Conservation (phyloP, 2,329 filamentous ascomycete genomes). For the Monosporascus sp. region DNA sequence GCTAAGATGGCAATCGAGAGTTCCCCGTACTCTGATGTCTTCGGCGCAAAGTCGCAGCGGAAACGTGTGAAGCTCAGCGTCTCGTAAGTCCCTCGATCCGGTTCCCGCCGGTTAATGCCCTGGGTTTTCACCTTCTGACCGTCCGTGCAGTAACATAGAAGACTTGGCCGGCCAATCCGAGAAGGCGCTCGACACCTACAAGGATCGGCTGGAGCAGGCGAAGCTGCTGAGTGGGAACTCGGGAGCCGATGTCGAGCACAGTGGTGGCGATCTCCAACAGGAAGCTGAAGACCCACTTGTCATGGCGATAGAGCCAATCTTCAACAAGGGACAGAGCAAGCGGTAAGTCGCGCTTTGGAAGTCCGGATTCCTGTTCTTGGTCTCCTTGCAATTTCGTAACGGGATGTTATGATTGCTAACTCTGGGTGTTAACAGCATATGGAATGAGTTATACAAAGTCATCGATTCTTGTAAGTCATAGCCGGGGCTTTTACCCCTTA, state of each 20-base stretch:
- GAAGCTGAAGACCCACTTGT: conserved; percentile 43
- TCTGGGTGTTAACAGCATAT: conserved; percentile 64
- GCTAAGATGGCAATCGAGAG: conserved; percentile 92
- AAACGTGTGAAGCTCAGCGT: conserved; percentile 89
- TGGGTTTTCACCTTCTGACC: background rate
- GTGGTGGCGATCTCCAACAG: conserved; percentile 26
- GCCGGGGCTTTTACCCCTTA: background rate
- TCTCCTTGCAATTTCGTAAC: no score
- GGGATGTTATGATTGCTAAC: background rate
- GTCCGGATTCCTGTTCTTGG: no score
- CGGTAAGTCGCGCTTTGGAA: conserved; percentile 3
- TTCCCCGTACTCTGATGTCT: conserved; percentile 79
- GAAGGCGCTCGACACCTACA: conserved; percentile 75
- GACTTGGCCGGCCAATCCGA: conserved; percentile 77
- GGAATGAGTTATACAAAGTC: conserved; percentile 72
- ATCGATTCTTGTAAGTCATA: conserved; percentile 23
- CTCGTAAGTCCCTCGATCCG: background rate
- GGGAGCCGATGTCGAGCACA: conserved; percentile 44
- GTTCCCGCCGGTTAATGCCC: background rate
- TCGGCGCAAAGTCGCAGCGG: conserved; percentile 87
- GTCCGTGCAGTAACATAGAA: conserved; percentile 57
- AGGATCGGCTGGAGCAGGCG: conserved; percentile 74
- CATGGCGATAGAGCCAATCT: conserved; percentile 76
- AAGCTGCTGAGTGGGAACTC: conserved; percentile 68
- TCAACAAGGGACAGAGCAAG: conserved; percentile 80